A percentile compares a stretch with the other conserved stretches of the same genome.
These are phyloP conservation scores for Auxenochlorella pyrenoidosa DNA, from an alignment of 139 green algal genomes.

Conservation along the genomic window DNA sequence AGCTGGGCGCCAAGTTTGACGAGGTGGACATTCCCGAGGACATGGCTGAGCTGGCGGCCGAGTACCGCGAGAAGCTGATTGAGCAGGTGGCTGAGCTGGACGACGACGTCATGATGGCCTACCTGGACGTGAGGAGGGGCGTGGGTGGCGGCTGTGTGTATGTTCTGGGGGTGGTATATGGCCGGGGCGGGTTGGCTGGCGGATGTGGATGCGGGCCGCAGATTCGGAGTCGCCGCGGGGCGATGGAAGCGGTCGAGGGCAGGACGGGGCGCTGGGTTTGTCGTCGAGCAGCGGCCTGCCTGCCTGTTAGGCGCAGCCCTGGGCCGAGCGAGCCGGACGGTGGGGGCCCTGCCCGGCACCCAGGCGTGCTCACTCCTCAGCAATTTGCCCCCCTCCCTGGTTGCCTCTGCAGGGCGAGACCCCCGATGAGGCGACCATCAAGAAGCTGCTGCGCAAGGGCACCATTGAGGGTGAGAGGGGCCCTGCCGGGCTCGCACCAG, in stretches of 20 bases:
- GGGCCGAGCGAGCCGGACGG: too few relatives aligned
- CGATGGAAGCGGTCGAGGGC: too few relatives aligned
- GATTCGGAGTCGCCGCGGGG: too few relatives aligned
- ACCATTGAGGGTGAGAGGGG: constrained; percentile 63
- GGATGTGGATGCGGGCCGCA: too few relatives aligned
- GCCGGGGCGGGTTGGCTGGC: too few relatives aligned
- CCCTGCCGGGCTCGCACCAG: too few relatives aligned
- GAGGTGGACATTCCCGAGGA: constrained; percentile 89
- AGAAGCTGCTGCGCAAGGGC: constrained; percentile 93
- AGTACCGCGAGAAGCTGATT: constrained; percentile 93
- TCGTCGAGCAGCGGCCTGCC: too few relatives aligned
- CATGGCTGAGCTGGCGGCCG: constrained; percentile 80
- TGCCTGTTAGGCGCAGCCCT: too few relatives aligned
- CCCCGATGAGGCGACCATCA: constrained; percentile 86
- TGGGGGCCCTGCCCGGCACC: not conserved
- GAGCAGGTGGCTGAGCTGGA: constrained; percentile 92
- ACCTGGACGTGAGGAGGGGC: constrained; percentile 69
- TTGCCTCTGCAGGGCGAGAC: constrained; percentile 74
- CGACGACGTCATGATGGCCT: constrained; percentile 77
- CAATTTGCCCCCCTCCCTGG: not conserved
- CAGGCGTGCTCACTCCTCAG: not conserved
- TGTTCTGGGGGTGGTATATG: too few relatives aligned
- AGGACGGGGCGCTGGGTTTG: too few relatives aligned
- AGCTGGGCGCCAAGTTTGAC: constrained; percentile 95
- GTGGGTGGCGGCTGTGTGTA: not conserved